These are phyloP conservation scores for Gossypium bickii DNA, from an alignment of 345 rosid genomes.

Conservation along the genomic window DNA sequence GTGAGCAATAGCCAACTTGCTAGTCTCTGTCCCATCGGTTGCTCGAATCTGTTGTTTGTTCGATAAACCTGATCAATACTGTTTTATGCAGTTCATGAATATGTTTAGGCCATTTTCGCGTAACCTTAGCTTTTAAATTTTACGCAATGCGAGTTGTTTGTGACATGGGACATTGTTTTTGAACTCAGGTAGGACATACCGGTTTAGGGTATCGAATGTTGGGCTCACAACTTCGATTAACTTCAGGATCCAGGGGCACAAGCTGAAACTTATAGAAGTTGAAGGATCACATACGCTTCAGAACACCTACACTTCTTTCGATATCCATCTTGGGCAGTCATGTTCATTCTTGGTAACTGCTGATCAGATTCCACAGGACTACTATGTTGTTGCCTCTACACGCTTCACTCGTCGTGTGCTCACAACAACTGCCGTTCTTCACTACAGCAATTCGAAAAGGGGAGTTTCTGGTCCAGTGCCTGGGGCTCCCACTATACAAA, in stretches of 20 bases:
- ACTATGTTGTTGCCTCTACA: conserved; percentile 68
- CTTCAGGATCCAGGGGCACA: conserved; percentile 85
- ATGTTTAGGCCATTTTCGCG: not conserved
- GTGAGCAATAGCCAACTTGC: conserved; percentile 21
- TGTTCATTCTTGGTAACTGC: conserved; percentile 83
- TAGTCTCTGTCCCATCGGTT: not conserved
- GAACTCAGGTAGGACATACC: conserved; percentile 64
- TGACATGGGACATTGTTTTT: not conserved
- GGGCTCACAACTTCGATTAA: conserved; percentile 66
- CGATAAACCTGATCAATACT: not conserved
- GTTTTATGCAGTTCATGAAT: not conserved
- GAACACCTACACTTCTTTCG: conserved; percentile 57
- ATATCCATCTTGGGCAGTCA: conserved; percentile 85
- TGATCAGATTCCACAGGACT: conserved; percentile 70
- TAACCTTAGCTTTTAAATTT: not conserved
- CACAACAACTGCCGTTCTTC: conserved; percentile 79
- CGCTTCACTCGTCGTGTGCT: conserved; percentile 67
- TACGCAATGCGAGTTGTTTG: not conserved
- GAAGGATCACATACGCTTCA: conserved; percentile 93
- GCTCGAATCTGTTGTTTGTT: not conserved
- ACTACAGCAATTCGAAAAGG: conserved; percentile 64
- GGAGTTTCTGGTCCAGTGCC: conserved; percentile 78
- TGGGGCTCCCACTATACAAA: conserved; percentile 54
- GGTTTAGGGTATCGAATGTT: conserved; percentile 86
- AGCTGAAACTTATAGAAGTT: conserved; percentile 74